A percentile compares a stretch with the other conserved stretches of the same genome.
Evolutionary conservation across 148 eudicot species (phyloP).

Genomic region (Spergularia bocconei): DNA sequence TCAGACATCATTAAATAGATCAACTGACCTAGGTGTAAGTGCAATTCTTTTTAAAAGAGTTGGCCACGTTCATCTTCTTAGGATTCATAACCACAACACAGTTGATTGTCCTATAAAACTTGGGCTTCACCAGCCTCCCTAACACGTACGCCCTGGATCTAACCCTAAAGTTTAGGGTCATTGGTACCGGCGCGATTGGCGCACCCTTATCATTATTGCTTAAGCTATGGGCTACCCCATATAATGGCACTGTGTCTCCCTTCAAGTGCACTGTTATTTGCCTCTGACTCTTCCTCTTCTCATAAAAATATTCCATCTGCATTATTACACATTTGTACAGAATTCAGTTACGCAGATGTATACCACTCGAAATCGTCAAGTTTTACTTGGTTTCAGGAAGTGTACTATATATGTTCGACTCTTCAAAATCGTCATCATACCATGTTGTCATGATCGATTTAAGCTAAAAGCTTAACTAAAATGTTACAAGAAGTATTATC

Average conservation of each 20-base stretch:
- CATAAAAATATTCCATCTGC: slow-evolving; percentile 65
- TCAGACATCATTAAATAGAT: slow-evolving; percentile 7
- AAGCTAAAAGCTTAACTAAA: too few species aligned
- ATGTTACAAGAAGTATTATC: too few species aligned
- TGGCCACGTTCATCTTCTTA: slow-evolving; percentile 48
- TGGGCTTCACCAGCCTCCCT: slow-evolving; percentile 79
- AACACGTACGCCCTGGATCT: slow-evolving; percentile 72
- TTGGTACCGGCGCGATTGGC: slow-evolving; percentile 43
- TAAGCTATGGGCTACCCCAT: slow-evolving; percentile 60
- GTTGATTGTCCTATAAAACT: slow-evolving; percentile 48
- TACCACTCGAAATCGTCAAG: too few species aligned
- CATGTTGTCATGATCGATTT: too few species aligned
- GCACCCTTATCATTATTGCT: slow-evolving; percentile 45
- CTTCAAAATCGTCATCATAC: too few species aligned
- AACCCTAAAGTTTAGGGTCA: slow-evolving; percentile 51
- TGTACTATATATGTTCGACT: too few species aligned
- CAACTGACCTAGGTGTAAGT: slow-evolving; percentile 23
- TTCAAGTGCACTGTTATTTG: slow-evolving; percentile 37
- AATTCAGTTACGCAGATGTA: too few species aligned
- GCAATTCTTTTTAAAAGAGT: slow-evolving; percentile 53
- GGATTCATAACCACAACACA: slow-evolving; percentile 61
- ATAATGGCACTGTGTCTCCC: slow-evolving; percentile 58
- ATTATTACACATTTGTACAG: background rate
- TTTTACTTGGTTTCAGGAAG: too few species aligned
- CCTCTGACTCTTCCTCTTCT: slow-evolving; percentile 61